Evolutionary conservation across 1,284 basidiomycete genomes (phyloP).

Genomic region (Spongispora temasekensis): DNA sequence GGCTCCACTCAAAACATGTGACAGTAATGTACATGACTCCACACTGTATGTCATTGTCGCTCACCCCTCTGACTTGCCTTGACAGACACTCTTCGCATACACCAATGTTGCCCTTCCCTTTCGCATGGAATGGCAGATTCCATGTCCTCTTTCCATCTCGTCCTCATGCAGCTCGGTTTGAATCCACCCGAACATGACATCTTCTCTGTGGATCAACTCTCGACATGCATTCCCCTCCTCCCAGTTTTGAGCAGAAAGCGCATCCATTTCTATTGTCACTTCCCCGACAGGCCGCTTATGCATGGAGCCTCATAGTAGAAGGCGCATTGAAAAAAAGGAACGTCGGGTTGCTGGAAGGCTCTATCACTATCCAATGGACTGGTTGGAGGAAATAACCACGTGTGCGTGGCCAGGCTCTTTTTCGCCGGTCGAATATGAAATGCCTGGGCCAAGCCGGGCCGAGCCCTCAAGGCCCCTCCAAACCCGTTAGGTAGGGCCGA

Average conservation of each 20-base stretch:
- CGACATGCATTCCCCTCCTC: conserved; percentile 86
- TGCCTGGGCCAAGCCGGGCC: no score
- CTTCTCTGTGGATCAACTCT: conserved; percentile 94
- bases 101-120: no score
- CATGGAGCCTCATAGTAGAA: conserved; percentile 69
- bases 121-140: no score
- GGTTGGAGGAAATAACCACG: conserved; percentile 88
- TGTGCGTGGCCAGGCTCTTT: no score
- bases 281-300: conserved; percentile 92
- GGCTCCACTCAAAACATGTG: no score
- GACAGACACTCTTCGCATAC: no score
- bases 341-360: conserved; percentile 63
- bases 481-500: no score
- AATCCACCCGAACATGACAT: conserved; percentile 68
- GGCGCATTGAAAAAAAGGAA: conserved; percentile 41
- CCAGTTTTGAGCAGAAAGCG: conserved; percentile 67
- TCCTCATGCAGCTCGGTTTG: conserved; percentile 42
- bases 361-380: conserved; percentile 90
- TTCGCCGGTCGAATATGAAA: no score
- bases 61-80: no score
- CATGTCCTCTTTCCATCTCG: conserved; percentile 60
- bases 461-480: no score
- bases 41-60: no score
- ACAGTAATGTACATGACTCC: no score
- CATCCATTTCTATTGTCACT: conserved; percentile 97